Conservation (phyloP, 1,139 yeast species). For the Casaregolazyma lundiana region DNA sequence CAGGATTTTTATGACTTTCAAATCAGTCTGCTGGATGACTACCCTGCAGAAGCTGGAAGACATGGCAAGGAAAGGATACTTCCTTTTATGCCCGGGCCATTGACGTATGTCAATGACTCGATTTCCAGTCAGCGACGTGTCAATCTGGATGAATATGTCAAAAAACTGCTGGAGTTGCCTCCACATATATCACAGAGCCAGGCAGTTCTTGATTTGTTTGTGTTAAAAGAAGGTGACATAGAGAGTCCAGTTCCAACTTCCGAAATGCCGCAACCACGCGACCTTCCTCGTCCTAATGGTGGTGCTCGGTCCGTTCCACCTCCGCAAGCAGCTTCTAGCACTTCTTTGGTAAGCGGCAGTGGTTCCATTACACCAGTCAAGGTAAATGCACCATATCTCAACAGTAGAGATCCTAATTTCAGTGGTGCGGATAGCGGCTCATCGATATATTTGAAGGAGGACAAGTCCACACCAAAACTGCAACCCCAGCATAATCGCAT, state of each 20-base stretch:
- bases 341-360: neutral
- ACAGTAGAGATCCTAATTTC: neutral
- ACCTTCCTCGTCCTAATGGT: neutral
- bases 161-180: conserved; percentile 71
- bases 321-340: neutral
- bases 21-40: conserved; percentile 72
- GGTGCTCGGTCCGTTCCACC: neutral
- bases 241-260: conserved; percentile 38
- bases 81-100: conserved; percentile 96
- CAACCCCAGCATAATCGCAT: conserved; percentile 15
- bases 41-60: conserved; percentile 92
- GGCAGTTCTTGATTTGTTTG: conserved; percentile 69
- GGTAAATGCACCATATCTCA: neutral
- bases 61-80: conserved; percentile 71
- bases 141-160: conserved; percentile 78
- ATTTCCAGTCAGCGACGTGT: conserved; percentile 81
- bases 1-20: conserved; percentile 97
- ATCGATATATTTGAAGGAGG: neutral
- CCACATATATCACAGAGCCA: conserved; percentile 61
- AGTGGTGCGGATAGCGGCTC: neutral
- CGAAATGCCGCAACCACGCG: conserved; percentile 40
- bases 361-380: neutral
- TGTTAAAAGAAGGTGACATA: conserved; percentile 60
- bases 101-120: conserved; percentile 84
- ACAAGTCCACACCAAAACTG: conserved; percentile 2